These are phyloP conservation scores for Trypanosoma cruzi DNA, from an alignment of 208 protist genomes.

Conservation along the genomic window DNA sequence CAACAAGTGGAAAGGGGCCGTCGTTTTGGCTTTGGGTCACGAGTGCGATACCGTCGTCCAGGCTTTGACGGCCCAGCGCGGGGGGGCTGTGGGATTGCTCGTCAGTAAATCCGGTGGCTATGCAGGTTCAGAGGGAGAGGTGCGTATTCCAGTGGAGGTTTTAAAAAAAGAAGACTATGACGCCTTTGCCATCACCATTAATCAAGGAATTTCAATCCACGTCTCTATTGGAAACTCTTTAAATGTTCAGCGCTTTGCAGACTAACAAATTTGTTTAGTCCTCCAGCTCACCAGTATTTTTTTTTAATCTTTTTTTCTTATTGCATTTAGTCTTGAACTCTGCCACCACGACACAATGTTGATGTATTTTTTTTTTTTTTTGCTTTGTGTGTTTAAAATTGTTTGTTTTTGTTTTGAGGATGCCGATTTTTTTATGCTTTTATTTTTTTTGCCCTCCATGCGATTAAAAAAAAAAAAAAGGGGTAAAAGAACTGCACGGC, in stretches of 20 bases:
- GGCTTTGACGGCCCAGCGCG: conserved; percentile 15
- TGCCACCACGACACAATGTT: background rate
- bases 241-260: conserved; percentile 13
- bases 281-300: background rate
- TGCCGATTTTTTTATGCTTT: no score
- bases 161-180: conserved; percentile 10
- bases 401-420: no score
- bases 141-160: conserved; percentile 29
- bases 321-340: background rate
- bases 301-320: background rate
- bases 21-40: conserved; percentile 8
- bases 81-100: conserved; percentile 28
- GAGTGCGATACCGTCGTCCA: conserved; percentile 10
- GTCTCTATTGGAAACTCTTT: conserved; percentile 21
- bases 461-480: no score
- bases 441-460: no score
- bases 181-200: conserved; percentile 1
- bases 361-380: background rate
- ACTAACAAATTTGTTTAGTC: background rate
- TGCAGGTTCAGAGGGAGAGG: background rate
- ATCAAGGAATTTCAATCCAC: conserved; percentile 16
- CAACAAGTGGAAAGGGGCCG: background rate
- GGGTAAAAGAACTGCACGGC: background rate
- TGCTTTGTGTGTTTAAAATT: no score
- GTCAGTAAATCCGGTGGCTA: background rate